Evolutionary conservation across 176 grass and related monocot genomes (phyloP).

Genomic region (Aegilops longissima): DNA sequence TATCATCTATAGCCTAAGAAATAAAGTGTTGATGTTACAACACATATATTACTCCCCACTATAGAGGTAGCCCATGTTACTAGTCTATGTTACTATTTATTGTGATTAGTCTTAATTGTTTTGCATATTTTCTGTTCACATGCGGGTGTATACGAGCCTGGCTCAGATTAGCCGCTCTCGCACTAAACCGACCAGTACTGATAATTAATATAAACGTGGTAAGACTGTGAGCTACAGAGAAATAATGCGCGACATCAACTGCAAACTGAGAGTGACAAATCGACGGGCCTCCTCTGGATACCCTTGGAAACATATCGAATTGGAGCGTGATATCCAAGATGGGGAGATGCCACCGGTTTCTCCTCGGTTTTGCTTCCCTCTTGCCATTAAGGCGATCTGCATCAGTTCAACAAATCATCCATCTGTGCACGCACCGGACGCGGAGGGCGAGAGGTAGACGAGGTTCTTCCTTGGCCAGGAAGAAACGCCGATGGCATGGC

Average conservation of each 20-base stretch:
- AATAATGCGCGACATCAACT: not conserved
- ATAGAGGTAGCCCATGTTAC: no score
- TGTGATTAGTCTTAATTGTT: no score
- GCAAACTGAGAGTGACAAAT: constrained; percentile 3
- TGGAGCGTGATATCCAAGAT: not conserved
- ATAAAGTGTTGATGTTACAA: no score
- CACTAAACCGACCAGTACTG: no score
- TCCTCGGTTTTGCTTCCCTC: not conserved
- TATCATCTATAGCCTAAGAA: no score
- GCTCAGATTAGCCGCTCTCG: no score
- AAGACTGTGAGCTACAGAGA: not conserved
- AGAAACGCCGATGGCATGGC: constrained; percentile 5
- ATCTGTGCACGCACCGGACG: no score
- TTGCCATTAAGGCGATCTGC: not conserved
- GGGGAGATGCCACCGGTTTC: not conserved
- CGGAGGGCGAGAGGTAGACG: not conserved
- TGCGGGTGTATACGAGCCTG: no score
- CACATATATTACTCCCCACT: no score
- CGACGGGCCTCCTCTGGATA: constrained; percentile 30
- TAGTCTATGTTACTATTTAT: no score
- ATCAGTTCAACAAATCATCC: no score
- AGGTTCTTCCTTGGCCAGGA: not conserved
- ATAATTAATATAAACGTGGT: not conserved
- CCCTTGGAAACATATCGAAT: not conserved
- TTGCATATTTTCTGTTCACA: no score